Conservation (phyloP, 2,329 filamentous ascomycete genomes). For the Cladosporium sp. region DNA sequence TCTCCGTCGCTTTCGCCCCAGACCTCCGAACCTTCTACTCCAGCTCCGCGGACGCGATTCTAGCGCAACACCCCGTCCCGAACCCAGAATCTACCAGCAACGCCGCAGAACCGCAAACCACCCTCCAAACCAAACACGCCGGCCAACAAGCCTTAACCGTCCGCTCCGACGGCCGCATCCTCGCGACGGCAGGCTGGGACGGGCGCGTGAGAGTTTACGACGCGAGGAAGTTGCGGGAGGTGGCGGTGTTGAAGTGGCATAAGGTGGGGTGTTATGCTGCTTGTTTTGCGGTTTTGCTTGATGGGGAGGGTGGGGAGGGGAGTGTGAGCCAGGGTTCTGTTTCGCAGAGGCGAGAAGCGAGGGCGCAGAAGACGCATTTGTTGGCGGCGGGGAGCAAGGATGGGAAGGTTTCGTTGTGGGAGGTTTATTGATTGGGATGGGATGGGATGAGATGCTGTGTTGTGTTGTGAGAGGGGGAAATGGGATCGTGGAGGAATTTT, state of each 20-base stretch:
- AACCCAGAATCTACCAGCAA: neutral
- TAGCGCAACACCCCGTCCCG: slow-evolving; percentile 69
- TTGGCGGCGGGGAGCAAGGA: slow-evolving; percentile 87
- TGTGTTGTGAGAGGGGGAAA: neutral
- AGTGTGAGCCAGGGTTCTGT: slow-evolving; percentile 18
- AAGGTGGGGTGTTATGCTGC: slow-evolving; percentile 79
- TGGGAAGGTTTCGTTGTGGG: slow-evolving; percentile 92
- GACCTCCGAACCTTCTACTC: slow-evolving; percentile 62
- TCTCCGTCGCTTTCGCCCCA: slow-evolving; percentile 53
- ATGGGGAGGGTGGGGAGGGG: neutral
- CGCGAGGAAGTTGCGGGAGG: slow-evolving; percentile 71
- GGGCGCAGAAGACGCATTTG: slow-evolving; percentile 75
- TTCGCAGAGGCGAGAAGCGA: slow-evolving; percentile 37
- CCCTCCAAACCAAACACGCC: slow-evolving; percentile 73
- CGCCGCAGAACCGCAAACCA: slow-evolving; percentile 12
- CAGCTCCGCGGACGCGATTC: slow-evolving; percentile 72
- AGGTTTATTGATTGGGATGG: slow-evolving; percentile 83
- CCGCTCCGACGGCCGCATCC: slow-evolving; percentile 73
- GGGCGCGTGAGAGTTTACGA: slow-evolving; percentile 72
- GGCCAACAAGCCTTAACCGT: slow-evolving; percentile 80
- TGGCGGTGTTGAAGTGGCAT: slow-evolving; percentile 94
- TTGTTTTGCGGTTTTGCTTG: slow-evolving; percentile 56
- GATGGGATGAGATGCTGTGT: too few relatives aligned
- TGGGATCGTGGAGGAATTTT: neutral
- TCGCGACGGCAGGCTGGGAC: slow-evolving; percentile 94